Percentiles rank a stretch among this genome's conserved stretches.
Conservation (phyloP, 1,284 basidiomycete genomes). For the Cutaneotrichosporon cyanovorans region DNA sequence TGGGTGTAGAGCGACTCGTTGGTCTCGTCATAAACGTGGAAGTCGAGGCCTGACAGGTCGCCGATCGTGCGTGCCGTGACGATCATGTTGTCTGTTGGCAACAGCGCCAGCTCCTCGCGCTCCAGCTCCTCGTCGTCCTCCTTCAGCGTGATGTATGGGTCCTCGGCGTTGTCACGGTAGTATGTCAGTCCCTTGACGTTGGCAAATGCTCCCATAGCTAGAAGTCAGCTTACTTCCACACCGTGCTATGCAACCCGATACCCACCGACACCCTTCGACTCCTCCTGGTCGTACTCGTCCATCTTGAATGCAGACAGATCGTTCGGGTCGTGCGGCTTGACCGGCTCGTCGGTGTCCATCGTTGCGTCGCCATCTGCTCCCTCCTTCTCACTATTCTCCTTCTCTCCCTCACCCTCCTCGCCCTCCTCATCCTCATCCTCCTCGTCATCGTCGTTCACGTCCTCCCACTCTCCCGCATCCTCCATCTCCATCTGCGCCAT, state of each 20-base stretch:
- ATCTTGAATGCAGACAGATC: conserved; percentile 87
- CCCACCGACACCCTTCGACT: conserved; percentile 54
- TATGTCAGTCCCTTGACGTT: conserved; percentile 93
- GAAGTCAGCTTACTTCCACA: neutral
- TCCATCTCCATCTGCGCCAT: conserved; percentile 62
- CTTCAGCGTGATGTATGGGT: conserved; percentile 95
- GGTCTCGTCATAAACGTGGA: conserved; percentile 87
- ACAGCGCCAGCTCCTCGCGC: conserved; percentile 80
- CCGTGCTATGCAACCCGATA: conserved; percentile 6
- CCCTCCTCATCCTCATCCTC: conserved; percentile 48
- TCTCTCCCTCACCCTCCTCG: conserved; percentile 20
- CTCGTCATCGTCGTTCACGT: conserved; percentile 29
- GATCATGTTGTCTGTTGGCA: conserved; percentile 85
- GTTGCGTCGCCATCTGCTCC: conserved; percentile 32
- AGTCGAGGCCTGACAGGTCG: conserved; percentile 90
- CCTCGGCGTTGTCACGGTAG: conserved; percentile 84
- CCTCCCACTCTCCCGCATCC: conserved; percentile 46
- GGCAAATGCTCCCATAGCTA: conserved; percentile 81
- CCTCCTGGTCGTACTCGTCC: conserved; percentile 88
- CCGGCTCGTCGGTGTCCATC: conserved; percentile 39
- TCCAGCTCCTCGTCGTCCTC: conserved; percentile 76
- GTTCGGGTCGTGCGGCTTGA: conserved; percentile 52
- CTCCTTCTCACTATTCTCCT: too few relatives aligned
- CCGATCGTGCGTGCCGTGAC: conserved; percentile 93
- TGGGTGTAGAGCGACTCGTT: conserved; percentile 93